Conservation (phyloP, 495 filamentous ascomycete genomes). For the Lasiosphaeris hirsuta region DNA sequence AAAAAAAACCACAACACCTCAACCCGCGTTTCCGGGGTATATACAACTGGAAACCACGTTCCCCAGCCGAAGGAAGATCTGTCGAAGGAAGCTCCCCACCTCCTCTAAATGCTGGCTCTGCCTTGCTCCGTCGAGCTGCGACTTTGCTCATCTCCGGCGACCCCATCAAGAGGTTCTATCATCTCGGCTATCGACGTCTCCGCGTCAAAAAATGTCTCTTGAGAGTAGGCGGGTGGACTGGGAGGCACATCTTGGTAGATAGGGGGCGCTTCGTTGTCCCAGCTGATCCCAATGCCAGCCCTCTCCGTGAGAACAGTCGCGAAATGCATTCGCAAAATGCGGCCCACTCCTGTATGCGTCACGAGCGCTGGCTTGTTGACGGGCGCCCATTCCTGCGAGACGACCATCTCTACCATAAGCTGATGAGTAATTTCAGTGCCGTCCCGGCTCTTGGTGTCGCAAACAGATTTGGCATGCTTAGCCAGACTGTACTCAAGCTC, state of each 20-base stretch:
- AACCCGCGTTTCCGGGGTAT: no score
- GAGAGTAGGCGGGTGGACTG: conserved; percentile 73
- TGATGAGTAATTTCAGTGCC: conserved; percentile 78
- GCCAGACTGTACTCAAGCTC: conserved; percentile 74
- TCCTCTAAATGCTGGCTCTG: no score
- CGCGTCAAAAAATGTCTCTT: conserved; percentile 17
- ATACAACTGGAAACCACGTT: no score
- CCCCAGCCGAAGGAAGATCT: no score
- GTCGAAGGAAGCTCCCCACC: no score
- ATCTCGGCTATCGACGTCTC: conserved; percentile 24
- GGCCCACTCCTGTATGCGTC: conserved; percentile 84
- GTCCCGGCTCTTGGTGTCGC: conserved; percentile 75
- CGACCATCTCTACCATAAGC: conserved; percentile 89
- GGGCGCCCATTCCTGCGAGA: conserved; percentile 83
- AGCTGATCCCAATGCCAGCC: conserved; percentile 84
- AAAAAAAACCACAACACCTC: no score
- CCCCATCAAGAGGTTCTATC: conserved; percentile 27
- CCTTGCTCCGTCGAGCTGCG: not conserved
- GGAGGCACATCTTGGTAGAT: conserved; percentile 92
- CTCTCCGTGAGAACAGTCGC: conserved; percentile 74
- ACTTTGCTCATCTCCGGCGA: not conserved
- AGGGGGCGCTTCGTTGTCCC: conserved; percentile 95
- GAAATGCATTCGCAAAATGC: conserved; percentile 94
- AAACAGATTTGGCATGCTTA: conserved; percentile 59
- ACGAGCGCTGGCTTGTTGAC: conserved; percentile 64